These are phyloP conservation scores for Rubroshorea leprosula DNA, from an alignment of 345 rosid genomes.

Conservation along the genomic window DNA sequence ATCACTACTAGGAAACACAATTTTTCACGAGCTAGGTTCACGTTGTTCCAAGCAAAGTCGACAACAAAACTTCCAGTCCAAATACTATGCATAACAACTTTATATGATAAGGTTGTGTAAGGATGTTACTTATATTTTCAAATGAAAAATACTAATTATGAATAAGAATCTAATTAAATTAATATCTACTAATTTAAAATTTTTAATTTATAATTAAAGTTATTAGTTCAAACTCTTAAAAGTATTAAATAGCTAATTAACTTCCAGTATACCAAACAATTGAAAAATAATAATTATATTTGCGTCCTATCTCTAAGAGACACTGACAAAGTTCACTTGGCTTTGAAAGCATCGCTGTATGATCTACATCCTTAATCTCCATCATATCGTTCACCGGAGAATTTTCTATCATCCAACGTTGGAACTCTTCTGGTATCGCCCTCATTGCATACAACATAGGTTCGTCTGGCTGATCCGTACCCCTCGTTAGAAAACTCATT, in stretches of 20 bases:
- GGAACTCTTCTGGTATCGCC: conserved; percentile 17
- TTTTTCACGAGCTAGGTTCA: too few relatives aligned
- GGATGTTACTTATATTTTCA: too few relatives aligned
- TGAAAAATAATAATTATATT: background rate
- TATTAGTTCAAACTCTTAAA: too few relatives aligned
- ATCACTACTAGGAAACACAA: too few relatives aligned
- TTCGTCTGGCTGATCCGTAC: conserved; percentile 20
- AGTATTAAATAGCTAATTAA: background rate
- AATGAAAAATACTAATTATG: too few relatives aligned
- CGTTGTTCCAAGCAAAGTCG: too few relatives aligned
- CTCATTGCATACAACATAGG: conserved; percentile 21
- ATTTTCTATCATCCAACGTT: conserved; percentile 29
- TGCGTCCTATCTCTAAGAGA: conserved; percentile 19
- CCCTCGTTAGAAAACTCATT: conserved; percentile 17
- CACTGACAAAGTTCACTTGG: conserved; percentile 24
- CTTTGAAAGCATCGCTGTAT: conserved; percentile 38
- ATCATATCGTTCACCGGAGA: conserved; percentile 11
- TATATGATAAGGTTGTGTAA: too few relatives aligned
- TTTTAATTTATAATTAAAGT: too few relatives aligned
- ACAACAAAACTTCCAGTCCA: too few relatives aligned
- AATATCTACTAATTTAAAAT: too few relatives aligned
- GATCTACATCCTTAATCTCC: conserved; percentile 25
- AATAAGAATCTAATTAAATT: too few relatives aligned
- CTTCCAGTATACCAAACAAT: background rate
- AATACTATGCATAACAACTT: too few relatives aligned